A percentile compares a stretch with the other conserved stretches of the same genome.
These are phyloP conservation scores for Solidago caesia DNA, from an alignment of 129 eudicot species.

Conservation along the genomic window DNA sequence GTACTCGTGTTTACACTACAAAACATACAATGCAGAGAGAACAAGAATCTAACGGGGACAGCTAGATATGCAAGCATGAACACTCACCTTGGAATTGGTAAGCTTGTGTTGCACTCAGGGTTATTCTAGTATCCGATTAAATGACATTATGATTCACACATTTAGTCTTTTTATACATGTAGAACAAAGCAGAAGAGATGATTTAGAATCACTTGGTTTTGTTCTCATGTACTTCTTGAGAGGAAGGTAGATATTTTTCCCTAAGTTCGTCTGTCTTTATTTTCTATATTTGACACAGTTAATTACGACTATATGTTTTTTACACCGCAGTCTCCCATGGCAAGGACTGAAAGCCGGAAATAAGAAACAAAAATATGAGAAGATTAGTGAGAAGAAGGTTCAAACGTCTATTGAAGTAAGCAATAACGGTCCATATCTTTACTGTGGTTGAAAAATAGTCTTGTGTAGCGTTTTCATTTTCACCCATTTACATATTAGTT, in stretches of 20 bases:
- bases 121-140: conserved; percentile 8
- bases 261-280: neutral
- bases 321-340: conserved; percentile 77
- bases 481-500: neutral
- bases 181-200: conserved; percentile 98
- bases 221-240: conserved; percentile 95
- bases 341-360: conserved; percentile 95
- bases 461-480: neutral
- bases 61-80: conserved; percentile 43
- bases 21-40: conserved; percentile 27
- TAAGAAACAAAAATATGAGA: conserved; percentile 91
- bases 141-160: neutral
- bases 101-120: neutral
- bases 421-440: neutral
- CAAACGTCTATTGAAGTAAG: conserved; percentile 88
- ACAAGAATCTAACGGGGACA: conserved; percentile 40
- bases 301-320: neutral
- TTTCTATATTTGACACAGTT: neutral
- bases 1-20: too few relatives aligned
- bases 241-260: conserved; percentile 62
- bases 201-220: conserved; percentile 89
- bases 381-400: conserved; percentile 87
- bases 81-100: conserved; percentile 40
- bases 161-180: conserved; percentile 20
- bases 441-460: neutral